Conservation (phyloP, 106 monocot species). For the Dendrobium nobile region DNA sequence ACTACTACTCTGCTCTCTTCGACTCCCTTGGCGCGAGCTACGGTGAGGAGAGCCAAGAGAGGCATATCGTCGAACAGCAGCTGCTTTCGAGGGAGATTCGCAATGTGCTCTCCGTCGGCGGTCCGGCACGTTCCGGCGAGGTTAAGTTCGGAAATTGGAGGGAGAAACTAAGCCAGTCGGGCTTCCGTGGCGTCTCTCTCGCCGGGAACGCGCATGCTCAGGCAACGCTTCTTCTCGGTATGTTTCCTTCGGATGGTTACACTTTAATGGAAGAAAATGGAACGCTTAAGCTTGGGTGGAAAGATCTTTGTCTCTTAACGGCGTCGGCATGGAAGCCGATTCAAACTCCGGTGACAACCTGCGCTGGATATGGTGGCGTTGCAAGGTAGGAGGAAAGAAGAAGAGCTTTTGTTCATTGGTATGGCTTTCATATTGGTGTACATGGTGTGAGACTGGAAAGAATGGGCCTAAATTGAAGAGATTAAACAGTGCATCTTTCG, state of each 20-base stretch:
- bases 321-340: conserved; percentile 91
- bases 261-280: conserved; percentile 94
- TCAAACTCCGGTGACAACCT: not conserved
- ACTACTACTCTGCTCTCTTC: conserved; percentile 95
- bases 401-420: not conserved
- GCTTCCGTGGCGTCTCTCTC: conserved; percentile 69
- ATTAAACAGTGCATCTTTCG: no score
- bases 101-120: conserved; percentile 89
- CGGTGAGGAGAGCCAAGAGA: conserved; percentile 76
- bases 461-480: no score
- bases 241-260: conserved; percentile 96
- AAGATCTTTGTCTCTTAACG: conserved; percentile 82
- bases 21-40: conserved; percentile 90
- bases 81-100: conserved; percentile 88
- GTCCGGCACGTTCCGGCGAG: conserved; percentile 77
- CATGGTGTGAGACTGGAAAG: no score
- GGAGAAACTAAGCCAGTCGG: conserved; percentile 82
- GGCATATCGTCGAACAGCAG: conserved; percentile 92
- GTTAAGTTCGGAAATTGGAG: conserved; percentile 84
- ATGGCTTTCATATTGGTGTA: not conserved
- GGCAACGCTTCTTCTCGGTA: conserved; percentile 72
- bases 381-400: not conserved
- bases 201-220: conserved; percentile 83
- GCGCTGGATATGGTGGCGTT: not conserved
- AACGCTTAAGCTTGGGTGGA: conserved; percentile 91